phyloP scores from a whole-genome alignment of 306 rosid species.

The Medicago arabica region DNA sequence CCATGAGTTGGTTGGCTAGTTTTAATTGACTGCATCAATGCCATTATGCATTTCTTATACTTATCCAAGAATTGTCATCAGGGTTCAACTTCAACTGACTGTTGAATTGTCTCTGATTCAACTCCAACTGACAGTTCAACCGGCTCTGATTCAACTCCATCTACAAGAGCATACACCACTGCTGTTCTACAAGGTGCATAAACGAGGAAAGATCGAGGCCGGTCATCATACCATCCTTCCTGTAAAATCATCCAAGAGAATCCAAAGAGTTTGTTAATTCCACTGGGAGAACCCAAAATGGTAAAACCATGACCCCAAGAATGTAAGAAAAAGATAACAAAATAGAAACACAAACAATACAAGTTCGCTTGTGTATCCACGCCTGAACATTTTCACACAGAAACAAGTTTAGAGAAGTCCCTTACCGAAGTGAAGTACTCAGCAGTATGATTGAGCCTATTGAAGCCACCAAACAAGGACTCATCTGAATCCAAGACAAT shows the following conservation, averaged over 20 bases:
- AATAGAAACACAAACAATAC: constrained; percentile 30
- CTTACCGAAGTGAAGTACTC: constrained; percentile 78
- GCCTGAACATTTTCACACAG: neutral
- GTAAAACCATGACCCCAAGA: constrained; percentile 26
- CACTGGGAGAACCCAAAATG: neutral
- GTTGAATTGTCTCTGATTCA: constrained; percentile 35
- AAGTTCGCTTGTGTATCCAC: neutral
- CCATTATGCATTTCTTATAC: constrained; percentile 31
- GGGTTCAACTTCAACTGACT: constrained; percentile 27
- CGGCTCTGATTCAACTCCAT: constrained; percentile 34
- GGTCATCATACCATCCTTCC: constrained; percentile 72
- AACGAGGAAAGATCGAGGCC: constrained; percentile 81
- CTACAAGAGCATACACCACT: constrained; percentile 70
- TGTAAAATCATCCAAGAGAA: constrained; percentile 47
- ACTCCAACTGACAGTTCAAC: constrained; percentile 31
- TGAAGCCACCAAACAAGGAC: constrained; percentile 73
- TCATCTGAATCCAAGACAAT: constrained; percentile 92
- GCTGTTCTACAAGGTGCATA: constrained; percentile 87
- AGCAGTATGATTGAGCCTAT: constrained; percentile 66
- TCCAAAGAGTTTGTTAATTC: constrained; percentile 28
- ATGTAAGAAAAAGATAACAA: constrained; percentile 5
- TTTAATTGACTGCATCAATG: constrained; percentile 40
- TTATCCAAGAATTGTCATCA: constrained; percentile 42
- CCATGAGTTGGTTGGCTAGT: constrained; percentile 35
- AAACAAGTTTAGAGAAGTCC: constrained; percentile 22